These are phyloP conservation scores for Puccinia coronata DNA, from an alignment of 1,284 basidiomycete genomes.

Conservation along the genomic window DNA sequence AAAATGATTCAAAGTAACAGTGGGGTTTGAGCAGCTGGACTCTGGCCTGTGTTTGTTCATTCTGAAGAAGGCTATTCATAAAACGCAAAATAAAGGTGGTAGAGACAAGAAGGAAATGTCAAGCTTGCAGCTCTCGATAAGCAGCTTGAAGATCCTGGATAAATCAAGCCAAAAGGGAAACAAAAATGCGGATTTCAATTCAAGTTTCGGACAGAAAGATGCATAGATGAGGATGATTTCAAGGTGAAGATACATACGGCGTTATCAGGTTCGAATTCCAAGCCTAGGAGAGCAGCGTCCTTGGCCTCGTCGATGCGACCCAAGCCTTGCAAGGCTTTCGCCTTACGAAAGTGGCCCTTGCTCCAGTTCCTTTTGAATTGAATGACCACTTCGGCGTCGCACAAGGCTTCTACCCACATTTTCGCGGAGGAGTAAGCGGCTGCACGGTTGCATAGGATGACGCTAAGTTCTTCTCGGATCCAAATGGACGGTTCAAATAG, in stretches of 20 bases:
- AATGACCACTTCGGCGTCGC: constrained; percentile 88
- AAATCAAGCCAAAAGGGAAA: neutral
- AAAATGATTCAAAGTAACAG: too few species aligned
- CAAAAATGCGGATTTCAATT: neutral
- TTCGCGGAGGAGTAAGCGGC: constrained; percentile 77
- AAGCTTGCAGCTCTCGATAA: constrained; percentile 1
- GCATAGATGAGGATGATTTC: neutral
- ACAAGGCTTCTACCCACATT: constrained; percentile 77
- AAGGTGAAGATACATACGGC: constrained; percentile 52
- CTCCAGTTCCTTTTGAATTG: constrained; percentile 82
- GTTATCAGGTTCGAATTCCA: constrained; percentile 87
- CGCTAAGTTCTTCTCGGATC: constrained; percentile 83
- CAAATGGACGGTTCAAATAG: constrained; percentile 83
- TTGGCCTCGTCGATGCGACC: constrained; percentile 72
- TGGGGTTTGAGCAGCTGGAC: too few species aligned
- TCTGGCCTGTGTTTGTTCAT: too few species aligned
- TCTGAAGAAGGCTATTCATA: neutral
- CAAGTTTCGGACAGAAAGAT: neutral
- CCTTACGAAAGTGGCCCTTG: constrained; percentile 92
- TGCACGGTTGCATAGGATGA: constrained; percentile 85
- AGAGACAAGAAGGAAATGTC: neutral
- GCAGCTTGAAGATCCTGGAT: constrained; percentile 21
- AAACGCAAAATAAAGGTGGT: neutral
- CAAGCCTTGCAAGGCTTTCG: constrained; percentile 80
- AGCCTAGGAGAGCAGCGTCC: constrained; percentile 76